Base-by-base conservation (phyloP, 352 stramenopile genomes). In the Elongisporangium senticosum region DNA sequence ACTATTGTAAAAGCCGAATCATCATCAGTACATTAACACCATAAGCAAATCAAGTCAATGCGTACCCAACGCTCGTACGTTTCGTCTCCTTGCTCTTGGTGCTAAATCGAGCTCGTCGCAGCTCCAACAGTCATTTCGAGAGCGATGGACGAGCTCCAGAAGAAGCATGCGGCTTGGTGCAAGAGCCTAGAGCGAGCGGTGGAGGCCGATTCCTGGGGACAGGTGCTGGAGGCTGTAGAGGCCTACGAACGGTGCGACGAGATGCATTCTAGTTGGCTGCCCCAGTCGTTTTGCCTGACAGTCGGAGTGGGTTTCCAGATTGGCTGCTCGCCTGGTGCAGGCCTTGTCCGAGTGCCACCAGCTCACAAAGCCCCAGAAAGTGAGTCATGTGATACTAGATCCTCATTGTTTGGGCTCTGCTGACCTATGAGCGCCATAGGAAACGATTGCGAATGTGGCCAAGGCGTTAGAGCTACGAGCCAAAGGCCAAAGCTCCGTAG, bases 201-300 rank as follows among this genome's bases (percentile, higher is more conserved):
- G 24, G 66, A 90, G 62, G 81, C 77, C 5, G 80, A 90, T 54
- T 70, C 64, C 22, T 87, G 78, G 78, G 80, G 78, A 6, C 80
- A 90, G 57, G 73, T 90, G 37, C 56, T 89, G n/a, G 80, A 90
- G 52, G 78, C 80, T 3, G 78, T 90, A n/a, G 80, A 90, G 55
- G 76, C 76, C 33, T 90, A 90, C 55, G 80, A 90, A 57, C 56
- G 75, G 79, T 90, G 56, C 14, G 67, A 33, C 49, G 43, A 28
- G 13, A 65, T 19, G n/a, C 21, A 15, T 4, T 3, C 14, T 51
- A 26, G 23, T 5, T n/a, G 19, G 19, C 19, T 51, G 47, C 6
- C 26, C 52, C 14, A 55, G 2, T 19, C 47, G 24, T 47, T 17
- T 21, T 8, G 10, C 11, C 33, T 43, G 33, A 43, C 23, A 39